Evolutionary conservation across 2,329 filamentous ascomycete genomes (phyloP), one percentile per base, ranked within the genome.

Genomic region (Camillea tinctor): DNA sequence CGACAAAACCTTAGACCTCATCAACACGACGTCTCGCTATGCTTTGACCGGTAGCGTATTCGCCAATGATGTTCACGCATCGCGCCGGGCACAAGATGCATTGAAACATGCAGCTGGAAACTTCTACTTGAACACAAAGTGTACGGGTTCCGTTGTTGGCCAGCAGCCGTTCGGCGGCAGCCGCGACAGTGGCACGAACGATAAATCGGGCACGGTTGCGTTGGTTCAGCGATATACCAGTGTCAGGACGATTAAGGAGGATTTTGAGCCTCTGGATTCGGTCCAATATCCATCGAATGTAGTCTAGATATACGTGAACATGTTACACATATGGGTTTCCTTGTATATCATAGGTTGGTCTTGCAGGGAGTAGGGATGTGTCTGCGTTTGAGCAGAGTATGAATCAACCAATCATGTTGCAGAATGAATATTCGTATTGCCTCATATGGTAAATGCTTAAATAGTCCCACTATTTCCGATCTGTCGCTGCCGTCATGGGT

Each of bases 1-100:
- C 62, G 72, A 71, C 1, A 61, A 70, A 3, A 66, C 75, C 4
- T 64, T 80, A 15, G 67, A 72, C n/a, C 67, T 70, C 15, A 71
- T 81, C 15, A 79, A 81, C 64, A 63, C 73, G 59, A 72, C 75
- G 20, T 77, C 78, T 0, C 23, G 75, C 1, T 80, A 81, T 59
- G 76, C 74, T 3, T 71, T 84, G 55, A 83, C 81, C 1, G 81
- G 81, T 8, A 74, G 79, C 3, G 75, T 84, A 53, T 84, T 84
- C 66, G 80, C 78, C 36, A 40, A 40, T 40, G 36, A 40, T 40
- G 4, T 40, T 3, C 11, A 44, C 5, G 36, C 11, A 44, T 44
- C 11, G 17, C 36, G 11, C 7, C 2, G 36, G n/a, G 36, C 11
- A 4, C 36, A 44, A 44, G 11, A 17, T n/a, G 4, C n/a, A n/a